phyloP scores from a whole-genome alignment of 371 early-diverging fungal genomes.

The Blakeslea trispora region DNA sequence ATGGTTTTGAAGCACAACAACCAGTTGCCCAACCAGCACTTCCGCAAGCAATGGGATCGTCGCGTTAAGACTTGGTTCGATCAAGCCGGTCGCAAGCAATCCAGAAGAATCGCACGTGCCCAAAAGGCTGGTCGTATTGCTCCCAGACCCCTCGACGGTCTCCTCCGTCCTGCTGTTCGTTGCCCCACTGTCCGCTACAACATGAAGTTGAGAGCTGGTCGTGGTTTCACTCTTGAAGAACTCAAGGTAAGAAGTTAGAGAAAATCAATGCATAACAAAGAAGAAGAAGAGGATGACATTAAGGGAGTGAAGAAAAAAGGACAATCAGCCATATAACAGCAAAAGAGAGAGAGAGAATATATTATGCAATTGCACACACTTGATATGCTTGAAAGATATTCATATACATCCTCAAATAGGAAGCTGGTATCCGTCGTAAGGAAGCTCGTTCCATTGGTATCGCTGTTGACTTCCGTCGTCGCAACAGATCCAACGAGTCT shows the following conservation, averaged over 20 bases:
- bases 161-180: constrained; percentile 97
- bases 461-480: constrained; percentile 98
- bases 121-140: constrained; percentile 97
- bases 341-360: not conserved
- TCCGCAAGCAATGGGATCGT: constrained; percentile 99
- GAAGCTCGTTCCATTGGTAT: constrained; percentile 98
- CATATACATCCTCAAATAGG: constrained; percentile 43
- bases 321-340: no score
- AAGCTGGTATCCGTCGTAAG: constrained; percentile 93
- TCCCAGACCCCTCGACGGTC: constrained; percentile 97
- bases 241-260: constrained; percentile 76
- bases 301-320: constrained; percentile 1
- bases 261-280: no score
- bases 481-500: constrained; percentile 96
- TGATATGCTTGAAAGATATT: no score
- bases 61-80: constrained; percentile 99
- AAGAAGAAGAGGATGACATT: no score
- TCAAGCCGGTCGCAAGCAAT: constrained; percentile 96
- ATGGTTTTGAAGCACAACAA: constrained; percentile 97
- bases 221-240: constrained; percentile 99
- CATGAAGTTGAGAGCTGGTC: constrained; percentile 97
- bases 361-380: no score
- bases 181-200: constrained; percentile 99
- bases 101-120: constrained; percentile 86
- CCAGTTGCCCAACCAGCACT: constrained; percentile 97